Percentiles rank a stretch among this genome's conserved stretches.
phyloP scores from a whole-genome alignment of 2,329 filamentous ascomycete species.

The Apiospora hydei region DNA sequence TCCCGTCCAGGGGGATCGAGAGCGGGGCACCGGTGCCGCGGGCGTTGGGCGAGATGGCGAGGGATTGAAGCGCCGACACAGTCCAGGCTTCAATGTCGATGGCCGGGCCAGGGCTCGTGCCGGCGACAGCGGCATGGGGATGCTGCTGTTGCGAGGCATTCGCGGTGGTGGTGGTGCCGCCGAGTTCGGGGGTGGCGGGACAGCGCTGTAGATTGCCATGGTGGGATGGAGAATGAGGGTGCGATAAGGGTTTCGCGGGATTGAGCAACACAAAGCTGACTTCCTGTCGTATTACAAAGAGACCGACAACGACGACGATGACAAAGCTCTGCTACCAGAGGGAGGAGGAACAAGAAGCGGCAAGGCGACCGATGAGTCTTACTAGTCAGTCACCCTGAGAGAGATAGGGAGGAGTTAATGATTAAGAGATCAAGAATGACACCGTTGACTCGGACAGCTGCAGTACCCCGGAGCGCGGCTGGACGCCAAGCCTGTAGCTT shows the following conservation, averaged over 20 bases:
- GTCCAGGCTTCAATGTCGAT: conserved; percentile 75
- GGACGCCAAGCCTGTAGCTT: conserved; percentile 4
- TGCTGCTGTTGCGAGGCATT: conserved; percentile 34
- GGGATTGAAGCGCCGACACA: conserved; percentile 61
- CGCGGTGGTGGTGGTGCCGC: conserved; percentile 29
- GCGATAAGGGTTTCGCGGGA: conserved; percentile 12
- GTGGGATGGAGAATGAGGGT: conserved; percentile 11
- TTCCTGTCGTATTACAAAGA: neutral
- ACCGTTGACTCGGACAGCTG: conserved; percentile 8
- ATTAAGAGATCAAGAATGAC: conserved; percentile 6
- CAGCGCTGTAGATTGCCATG: conserved; percentile 59
- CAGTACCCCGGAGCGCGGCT: conserved; percentile 5
- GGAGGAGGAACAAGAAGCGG: neutral
- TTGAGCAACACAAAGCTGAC: neutral
- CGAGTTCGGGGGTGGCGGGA: conserved; percentile 56
- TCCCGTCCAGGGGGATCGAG: conserved; percentile 77
- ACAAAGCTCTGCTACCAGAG: neutral
- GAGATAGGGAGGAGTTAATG: neutral
- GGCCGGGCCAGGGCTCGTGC: conserved; percentile 40
- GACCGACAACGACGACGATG: neutral
- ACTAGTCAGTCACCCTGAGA: neutral
- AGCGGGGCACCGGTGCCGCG: conserved; percentile 70
- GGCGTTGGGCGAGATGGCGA: conserved; percentile 61
- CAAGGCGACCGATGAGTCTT: neutral
- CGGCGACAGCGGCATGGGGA: conserved; percentile 33